phyloP scores from a whole-genome alignment of 176 grass and related monocot genomes.

The Lolium perenne region DNA sequence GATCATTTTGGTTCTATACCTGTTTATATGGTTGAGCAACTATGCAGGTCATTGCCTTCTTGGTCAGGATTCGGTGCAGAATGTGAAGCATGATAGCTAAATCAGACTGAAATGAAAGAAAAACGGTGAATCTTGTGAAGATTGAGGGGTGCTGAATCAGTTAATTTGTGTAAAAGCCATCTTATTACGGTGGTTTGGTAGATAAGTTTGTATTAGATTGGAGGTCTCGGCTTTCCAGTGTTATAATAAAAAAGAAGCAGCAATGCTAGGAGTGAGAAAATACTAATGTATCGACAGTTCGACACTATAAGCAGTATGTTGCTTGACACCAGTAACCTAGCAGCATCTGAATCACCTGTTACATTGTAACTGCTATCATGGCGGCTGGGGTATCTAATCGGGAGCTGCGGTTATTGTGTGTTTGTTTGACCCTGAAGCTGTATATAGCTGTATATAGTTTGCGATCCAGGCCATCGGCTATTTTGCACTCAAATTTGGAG shows the following conservation, averaged over 20 bases:
- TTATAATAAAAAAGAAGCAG: conserved; percentile 19
- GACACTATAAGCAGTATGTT: conserved; percentile 6
- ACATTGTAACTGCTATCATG: background rate
- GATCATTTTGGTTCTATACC: background rate
- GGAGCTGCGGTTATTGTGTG: background rate
- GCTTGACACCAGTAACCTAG: background rate
- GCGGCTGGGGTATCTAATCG: no score
- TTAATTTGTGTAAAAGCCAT: conserved; percentile 32
- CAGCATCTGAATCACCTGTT: background rate
- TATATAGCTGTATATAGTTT: background rate
- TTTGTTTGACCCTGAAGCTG: background rate
- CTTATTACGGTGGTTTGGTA: conserved; percentile 31
- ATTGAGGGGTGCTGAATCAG: conserved; percentile 22
- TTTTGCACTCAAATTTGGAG: background rate
- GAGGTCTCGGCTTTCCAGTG: background rate
- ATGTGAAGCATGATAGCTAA: conserved; percentile 12
- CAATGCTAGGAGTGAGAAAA: background rate
- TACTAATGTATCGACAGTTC: conserved; percentile 17
- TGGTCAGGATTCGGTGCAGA: conserved; percentile 26
- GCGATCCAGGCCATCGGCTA: background rate
- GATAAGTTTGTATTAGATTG: conserved; percentile 34
- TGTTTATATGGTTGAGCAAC: background rate
- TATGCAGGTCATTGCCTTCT: conserved; percentile 32
- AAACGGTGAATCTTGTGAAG: conserved; percentile 24
- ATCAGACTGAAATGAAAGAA: conserved; percentile 10